phyloP scores from a whole-genome alignment of 441 rosid genomes.

The Populus hybrid region DNA sequence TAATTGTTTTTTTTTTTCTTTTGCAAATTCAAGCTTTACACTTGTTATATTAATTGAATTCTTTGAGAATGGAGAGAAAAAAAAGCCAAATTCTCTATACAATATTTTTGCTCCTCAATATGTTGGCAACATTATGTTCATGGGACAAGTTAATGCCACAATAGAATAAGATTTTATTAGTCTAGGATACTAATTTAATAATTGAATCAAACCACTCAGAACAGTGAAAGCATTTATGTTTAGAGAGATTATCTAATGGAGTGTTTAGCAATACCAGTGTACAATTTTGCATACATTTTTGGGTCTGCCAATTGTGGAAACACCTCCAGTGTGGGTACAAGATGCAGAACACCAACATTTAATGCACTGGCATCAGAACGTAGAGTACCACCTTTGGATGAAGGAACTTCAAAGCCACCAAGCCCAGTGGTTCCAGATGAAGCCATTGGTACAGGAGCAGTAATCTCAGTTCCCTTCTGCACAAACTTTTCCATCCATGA shows the following conservation, averaged over 20 bases:
- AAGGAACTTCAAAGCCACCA: conserved; percentile 99
- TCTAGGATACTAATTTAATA: neutral
- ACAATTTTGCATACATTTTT: conserved; percentile 58
- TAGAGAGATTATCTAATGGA: neutral
- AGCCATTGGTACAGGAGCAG: conserved; percentile 98
- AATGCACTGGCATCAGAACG: conserved; percentile 97
- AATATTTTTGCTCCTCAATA: neutral
- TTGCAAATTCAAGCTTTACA: neutral
- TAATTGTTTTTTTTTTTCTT: neutral
- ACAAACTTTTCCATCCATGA: conserved; percentile 99
- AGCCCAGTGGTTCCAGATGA: conserved; percentile 96
- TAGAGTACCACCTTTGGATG: conserved; percentile 82
- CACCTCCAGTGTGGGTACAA: conserved; percentile 92
- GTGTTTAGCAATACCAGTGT: conserved; percentile 10
- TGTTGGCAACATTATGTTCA: conserved; percentile 2
- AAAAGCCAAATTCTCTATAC: neutral
- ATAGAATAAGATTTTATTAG: neutral
- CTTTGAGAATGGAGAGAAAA: neutral
- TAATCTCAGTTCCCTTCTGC: conserved; percentile 89
- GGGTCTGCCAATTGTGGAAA: conserved; percentile 83
- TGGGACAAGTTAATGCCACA: neutral
- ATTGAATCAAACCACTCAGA: conserved; percentile 8
- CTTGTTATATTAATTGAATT: neutral
- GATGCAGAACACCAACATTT: conserved; percentile 95
- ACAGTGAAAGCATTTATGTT: neutral